Percentiles rank a stretch among this genome's conserved stretches.
These are phyloP conservation scores for Porodaedalea pini DNA, from an alignment of 1,284 basidiomycete species.

Conservation along the genomic window DNA sequence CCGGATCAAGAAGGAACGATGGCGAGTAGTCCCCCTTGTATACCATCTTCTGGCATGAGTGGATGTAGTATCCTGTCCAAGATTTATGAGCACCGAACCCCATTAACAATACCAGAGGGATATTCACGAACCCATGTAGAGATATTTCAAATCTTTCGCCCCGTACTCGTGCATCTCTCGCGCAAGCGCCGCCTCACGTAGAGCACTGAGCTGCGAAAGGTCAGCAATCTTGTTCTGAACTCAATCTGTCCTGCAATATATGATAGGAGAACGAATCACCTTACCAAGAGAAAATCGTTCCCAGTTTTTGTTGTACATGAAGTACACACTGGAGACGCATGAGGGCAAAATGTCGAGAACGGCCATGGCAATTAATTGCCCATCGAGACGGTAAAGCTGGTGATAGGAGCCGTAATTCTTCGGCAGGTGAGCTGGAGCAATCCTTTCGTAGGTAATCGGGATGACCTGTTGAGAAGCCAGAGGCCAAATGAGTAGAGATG, in stretches of 20 bases:
- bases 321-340: slow-evolving; percentile 95
- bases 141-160: slow-evolving; percentile 50
- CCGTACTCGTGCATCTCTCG: slow-evolving; percentile 75
- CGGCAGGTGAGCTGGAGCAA: slow-evolving; percentile 57
- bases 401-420: slow-evolving; percentile 81
- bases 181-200: slow-evolving; percentile 74
- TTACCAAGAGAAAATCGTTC: slow-evolving; percentile 82
- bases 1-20: slow-evolving; percentile 86
- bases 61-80: slow-evolving; percentile 80
- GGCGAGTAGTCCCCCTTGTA: slow-evolving; percentile 95
- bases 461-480: slow-evolving; percentile 36
- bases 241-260: slow-evolving; percentile 1
- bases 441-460: slow-evolving; percentile 54
- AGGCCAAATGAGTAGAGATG: not conserved
- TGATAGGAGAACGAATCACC: slow-evolving; percentile 37
- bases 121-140: slow-evolving; percentile 77
- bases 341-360: slow-evolving; percentile 89
- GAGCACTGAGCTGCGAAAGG: slow-evolving; percentile 65
- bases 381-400: slow-evolving; percentile 81
- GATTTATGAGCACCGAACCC: slow-evolving; percentile 5
- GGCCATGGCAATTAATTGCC: slow-evolving; percentile 78
- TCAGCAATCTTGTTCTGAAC: not conserved
- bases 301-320: slow-evolving; percentile 85
- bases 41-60: slow-evolving; percentile 91
- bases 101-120: not conserved